phyloP scores from a whole-genome alignment of 192 early-diverging fungal species.

The Neocallimastix lanati region DNA sequence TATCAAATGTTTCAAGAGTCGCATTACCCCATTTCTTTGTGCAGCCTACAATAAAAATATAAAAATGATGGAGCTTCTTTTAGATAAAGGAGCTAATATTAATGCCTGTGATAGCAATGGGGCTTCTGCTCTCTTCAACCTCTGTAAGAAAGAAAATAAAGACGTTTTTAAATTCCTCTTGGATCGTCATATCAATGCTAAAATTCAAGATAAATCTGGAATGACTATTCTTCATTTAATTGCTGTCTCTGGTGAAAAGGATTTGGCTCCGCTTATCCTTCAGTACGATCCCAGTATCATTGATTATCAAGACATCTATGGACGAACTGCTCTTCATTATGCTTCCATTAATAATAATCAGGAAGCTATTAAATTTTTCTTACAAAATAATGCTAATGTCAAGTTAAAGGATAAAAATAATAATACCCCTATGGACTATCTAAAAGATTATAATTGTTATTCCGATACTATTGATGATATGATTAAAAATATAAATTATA shows the following conservation, averaged over 20 bases:
- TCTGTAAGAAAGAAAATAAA: not conserved
- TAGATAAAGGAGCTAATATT: not conserved
- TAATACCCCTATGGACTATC: not conserved
- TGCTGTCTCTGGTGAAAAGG: not conserved
- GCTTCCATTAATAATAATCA: not conserved
- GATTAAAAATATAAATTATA: not conserved
- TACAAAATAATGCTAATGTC: not conserved
- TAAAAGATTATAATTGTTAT: not conserved
- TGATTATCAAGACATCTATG: not conserved
- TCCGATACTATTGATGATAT: not conserved
- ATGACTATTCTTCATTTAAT: not conserved
- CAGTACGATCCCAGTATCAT: not conserved
- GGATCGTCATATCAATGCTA: not conserved
- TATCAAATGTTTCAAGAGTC: not conserved
- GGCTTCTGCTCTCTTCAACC: not conserved
- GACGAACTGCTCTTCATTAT: not conserved
- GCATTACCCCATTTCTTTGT: not conserved
- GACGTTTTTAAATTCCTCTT: not conserved
- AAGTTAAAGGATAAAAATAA: not conserved
- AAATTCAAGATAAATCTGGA: not conserved
- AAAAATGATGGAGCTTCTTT: not conserved
- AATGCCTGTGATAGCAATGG: not conserved
- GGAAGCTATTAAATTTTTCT: not conserved
- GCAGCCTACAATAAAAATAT: not conserved
- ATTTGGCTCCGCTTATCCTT: not conserved